Evolutionary conservation across 495 filamentous ascomycete genomes (phyloP).

Genomic region (Poronia punctata): DNA sequence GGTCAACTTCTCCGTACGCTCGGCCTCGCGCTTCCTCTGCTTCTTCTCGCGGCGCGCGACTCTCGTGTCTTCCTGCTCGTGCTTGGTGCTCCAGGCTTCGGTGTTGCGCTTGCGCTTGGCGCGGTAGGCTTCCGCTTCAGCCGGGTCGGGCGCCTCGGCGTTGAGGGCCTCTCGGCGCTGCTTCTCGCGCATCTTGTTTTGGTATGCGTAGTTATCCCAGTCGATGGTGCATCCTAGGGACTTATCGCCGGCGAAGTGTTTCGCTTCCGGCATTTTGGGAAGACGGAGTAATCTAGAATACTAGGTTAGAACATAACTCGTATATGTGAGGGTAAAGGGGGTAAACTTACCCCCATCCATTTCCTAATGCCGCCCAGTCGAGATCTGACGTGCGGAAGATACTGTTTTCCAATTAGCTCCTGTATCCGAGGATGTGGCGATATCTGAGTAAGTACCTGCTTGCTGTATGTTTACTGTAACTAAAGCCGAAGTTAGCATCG

Average conservation of each 20-base stretch:
- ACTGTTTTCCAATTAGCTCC: constrained; percentile 5
- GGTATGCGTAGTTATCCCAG: constrained; percentile 55
- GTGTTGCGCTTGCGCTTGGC: constrained; percentile 47
- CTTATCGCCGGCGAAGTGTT: constrained; percentile 57
- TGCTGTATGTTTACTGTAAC: constrained; percentile 87
- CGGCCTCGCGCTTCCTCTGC: constrained; percentile 60
- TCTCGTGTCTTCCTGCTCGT: constrained; percentile 59
- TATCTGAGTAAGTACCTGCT: constrained; percentile 36
- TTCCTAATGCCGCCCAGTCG: constrained; percentile 74
- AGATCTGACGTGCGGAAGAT: constrained; percentile 83
- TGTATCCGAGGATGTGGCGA: neutral
- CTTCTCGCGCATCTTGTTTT: constrained; percentile 71
- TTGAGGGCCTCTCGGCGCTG: constrained; percentile 48
- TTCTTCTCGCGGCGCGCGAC: constrained; percentile 68
- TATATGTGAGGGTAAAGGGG: neutral
- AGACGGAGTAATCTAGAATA: constrained; percentile 56
- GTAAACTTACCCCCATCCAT: constrained; percentile 53
- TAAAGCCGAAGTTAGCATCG: constrained; percentile 3
- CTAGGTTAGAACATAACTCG: constrained; percentile 24
- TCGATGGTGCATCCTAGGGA: constrained; percentile 56
- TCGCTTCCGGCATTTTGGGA: constrained; percentile 91
- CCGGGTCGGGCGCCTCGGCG: constrained; percentile 23
- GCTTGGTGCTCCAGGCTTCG: constrained; percentile 79
- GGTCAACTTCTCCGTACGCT: constrained; percentile 60
- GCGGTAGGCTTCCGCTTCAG: constrained; percentile 54